A percentile compares a stretch with the other conserved stretches of the same genome.
Evolutionary conservation across 169 alveolate species (phyloP).

Genomic region (Eimeria necatrix): DNA sequence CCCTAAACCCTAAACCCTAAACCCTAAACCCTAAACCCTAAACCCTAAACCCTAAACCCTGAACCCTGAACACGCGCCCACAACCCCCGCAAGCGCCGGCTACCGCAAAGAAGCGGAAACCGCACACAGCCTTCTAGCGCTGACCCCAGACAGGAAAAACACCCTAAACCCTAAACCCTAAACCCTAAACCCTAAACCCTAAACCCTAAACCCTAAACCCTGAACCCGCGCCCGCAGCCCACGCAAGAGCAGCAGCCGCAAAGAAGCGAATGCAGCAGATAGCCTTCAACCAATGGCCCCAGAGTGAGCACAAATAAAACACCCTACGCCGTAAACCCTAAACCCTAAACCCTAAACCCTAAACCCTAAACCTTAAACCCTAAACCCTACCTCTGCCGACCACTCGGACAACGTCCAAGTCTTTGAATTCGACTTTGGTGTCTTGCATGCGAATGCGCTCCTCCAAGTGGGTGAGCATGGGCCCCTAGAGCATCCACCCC

Average conservation of each 20-base stretch:
- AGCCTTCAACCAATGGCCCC: neutral
- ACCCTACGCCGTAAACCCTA: too few relatives aligned
- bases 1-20: conserved; percentile 10
- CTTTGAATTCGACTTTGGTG: conserved; percentile 91
- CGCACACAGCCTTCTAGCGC: neutral
- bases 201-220: neutral
- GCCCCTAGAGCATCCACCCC: conserved; percentile 84
- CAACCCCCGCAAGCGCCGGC: conserved; percentile 40
- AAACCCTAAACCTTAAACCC: neutral
- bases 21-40: conserved; percentile 25
- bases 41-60: conserved; percentile 40
- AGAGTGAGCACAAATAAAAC: neutral
- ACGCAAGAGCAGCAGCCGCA: neutral
- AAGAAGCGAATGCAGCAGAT: neutral
- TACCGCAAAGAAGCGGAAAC: neutral
- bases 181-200: neutral
- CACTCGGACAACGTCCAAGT: conserved; percentile 87
- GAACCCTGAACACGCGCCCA: neutral
- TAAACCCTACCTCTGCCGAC: conserved; percentile 91
- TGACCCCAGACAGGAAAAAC: neutral
- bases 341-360: neutral
- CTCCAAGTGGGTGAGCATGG: conserved; percentile 93
- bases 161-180: neutral
- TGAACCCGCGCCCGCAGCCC: conserved; percentile 41
- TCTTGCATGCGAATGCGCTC: conserved; percentile 95